Evolutionary conservation across 225 moss, liverwort and hornwort species (phyloP).

Genomic region (Pleurozium schreberi): DNA sequence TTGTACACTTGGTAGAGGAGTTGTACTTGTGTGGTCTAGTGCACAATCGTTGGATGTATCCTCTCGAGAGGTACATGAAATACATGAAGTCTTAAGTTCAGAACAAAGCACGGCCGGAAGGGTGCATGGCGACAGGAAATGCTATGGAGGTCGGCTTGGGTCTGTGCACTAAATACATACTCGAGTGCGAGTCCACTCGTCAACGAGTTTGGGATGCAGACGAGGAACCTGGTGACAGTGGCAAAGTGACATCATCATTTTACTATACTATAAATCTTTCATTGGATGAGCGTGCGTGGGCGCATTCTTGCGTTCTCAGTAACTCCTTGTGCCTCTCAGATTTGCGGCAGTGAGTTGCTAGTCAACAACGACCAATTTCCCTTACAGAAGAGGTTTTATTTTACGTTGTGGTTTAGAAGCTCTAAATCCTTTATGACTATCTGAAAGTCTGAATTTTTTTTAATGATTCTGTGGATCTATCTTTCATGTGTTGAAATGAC

Average conservation of each 20-base stretch:
- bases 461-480: no score
- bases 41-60: background rate
- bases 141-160: rapidly evolving
- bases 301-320: rapidly evolving
- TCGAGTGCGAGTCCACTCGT: rapidly evolving
- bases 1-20: background rate
- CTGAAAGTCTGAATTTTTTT: no score
- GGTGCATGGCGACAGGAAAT: rapidly evolving
- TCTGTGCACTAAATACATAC: rapidly evolving
- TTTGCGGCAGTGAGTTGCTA: no score
- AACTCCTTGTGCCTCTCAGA: rapidly evolving
- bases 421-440: no score
- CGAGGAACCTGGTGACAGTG: rapidly evolving
- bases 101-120: background rate
- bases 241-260: rapidly evolving
- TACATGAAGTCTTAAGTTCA: rapidly evolving
- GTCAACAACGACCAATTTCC: no score
- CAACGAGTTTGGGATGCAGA: background rate
- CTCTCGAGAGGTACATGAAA: background rate
- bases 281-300: rapidly evolving
- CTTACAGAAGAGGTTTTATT: no score
- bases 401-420: no score
- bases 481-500: no score
- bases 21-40: rapidly evolving
- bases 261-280: rapidly evolving